Evolutionary conservation across 768 basidiomycete genomes (phyloP).

Genomic region (Dacryopinax spathularia): DNA sequence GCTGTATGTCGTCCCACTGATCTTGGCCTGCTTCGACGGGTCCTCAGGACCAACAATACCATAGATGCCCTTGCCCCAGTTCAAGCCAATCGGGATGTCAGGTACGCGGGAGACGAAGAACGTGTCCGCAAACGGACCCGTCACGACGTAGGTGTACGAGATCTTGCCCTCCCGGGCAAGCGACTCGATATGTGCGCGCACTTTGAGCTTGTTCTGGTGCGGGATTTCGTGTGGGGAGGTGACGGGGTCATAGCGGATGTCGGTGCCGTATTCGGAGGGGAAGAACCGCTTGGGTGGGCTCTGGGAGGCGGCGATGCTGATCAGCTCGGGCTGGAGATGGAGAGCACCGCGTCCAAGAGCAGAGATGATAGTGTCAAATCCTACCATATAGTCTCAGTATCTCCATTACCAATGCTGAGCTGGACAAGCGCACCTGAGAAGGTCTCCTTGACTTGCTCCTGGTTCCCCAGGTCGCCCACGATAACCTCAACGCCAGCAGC

Average conservation of each 20-base stretch:
- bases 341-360: slow-evolving; percentile 11
- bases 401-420: not conserved
- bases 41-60: slow-evolving; percentile 9
- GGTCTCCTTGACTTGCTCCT: slow-evolving; percentile 7
- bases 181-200: slow-evolving; percentile 10
- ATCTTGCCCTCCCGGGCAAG: slow-evolving; percentile 10
- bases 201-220: slow-evolving; percentile 13
- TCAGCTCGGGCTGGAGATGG: slow-evolving; percentile 6
- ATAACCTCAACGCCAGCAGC: slow-evolving; percentile 6
- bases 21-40: slow-evolving; percentile 1
- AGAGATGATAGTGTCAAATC: slow-evolving; percentile 9
- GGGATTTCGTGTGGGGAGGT: slow-evolving; percentile 11
- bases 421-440: slow-evolving; percentile 3
- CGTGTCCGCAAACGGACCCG: slow-evolving; percentile 11
- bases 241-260: slow-evolving; percentile 9
- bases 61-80: slow-evolving; percentile 2
- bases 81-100: not conserved
- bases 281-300: slow-evolving; percentile 10
- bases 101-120: slow-evolving; percentile 7
- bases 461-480: slow-evolving; percentile 8
- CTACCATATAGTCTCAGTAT: not conserved
- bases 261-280: slow-evolving; percentile 12
- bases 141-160: slow-evolving; percentile 11
- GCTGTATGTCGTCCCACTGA: slow-evolving; percentile 9
- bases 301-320: slow-evolving; percentile 6